Percentiles rank a stretch among this genome's conserved stretches.
Conservation (phyloP, 1,139 yeast species). For the Casaregolazyma suthepensis region DNA sequence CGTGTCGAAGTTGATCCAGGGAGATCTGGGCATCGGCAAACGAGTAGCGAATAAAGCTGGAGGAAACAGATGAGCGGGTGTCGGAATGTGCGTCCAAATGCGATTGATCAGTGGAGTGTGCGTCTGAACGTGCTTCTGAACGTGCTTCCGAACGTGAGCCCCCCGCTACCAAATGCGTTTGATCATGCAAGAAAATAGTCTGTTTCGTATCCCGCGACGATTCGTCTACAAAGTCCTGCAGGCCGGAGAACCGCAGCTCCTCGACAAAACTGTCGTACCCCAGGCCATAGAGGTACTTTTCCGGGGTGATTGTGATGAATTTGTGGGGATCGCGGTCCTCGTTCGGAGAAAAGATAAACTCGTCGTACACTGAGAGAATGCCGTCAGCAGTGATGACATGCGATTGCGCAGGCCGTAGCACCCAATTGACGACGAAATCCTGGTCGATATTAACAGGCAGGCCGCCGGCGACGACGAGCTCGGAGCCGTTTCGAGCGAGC, state of each 20-base stretch:
- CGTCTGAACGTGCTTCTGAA: no score
- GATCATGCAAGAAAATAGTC: slow-evolving; percentile 48
- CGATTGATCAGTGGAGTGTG: no score
- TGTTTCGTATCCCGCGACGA: slow-evolving; percentile 38
- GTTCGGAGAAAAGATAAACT: slow-evolving; percentile 28
- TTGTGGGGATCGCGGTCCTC: slow-evolving; percentile 31
- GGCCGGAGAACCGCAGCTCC: slow-evolving; percentile 61
- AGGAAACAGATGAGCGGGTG: background rate
- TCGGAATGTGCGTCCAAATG: no score
- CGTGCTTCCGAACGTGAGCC: no score
- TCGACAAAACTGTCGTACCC: slow-evolving; percentile 61
- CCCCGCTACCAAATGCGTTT: background rate
- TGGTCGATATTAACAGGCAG: slow-evolving; percentile 16
- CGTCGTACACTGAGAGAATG: slow-evolving; percentile 51
- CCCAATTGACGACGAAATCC: slow-evolving; percentile 20
- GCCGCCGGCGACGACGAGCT: slow-evolving; percentile 24
- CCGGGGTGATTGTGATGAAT: slow-evolving; percentile 49
- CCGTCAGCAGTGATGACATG: slow-evolving; percentile 54
- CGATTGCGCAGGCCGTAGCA: slow-evolving; percentile 32
- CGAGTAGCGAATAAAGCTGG: slow-evolving; percentile 51
- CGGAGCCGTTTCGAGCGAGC: slow-evolving; percentile 27
- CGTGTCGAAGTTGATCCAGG: slow-evolving; percentile 18
- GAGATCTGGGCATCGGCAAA: slow-evolving; percentile 50
- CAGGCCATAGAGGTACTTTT: slow-evolving; percentile 67
- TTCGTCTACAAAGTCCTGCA: slow-evolving; percentile 54